Conservation (phyloP, 2,329 filamentous ascomycete genomes). For the Calonectria multiphialidica region DNA sequence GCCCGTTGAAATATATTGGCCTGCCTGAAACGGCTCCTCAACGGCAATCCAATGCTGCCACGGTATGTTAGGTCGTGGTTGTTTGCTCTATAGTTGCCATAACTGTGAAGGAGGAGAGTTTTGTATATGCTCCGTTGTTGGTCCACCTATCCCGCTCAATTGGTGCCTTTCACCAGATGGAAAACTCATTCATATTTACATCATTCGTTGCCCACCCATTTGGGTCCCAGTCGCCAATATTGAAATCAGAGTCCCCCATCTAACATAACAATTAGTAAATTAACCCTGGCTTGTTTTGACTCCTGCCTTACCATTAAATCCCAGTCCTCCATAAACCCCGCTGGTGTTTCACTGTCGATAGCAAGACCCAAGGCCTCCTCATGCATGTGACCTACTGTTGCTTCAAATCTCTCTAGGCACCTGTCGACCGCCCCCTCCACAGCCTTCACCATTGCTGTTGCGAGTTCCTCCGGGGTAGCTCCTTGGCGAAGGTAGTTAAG, state of each 20-base stretch:
- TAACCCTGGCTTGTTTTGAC: background rate
- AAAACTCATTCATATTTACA: background rate
- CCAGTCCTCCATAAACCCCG: conserved; percentile 37
- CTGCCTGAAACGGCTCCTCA: too few species aligned
- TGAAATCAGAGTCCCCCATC: conserved; percentile 13
- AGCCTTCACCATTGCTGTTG: conserved; percentile 49
- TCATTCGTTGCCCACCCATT: conserved; percentile 5
- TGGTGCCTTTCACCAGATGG: background rate
- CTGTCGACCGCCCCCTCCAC: conserved; percentile 51
- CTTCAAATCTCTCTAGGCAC: conserved; percentile 50
- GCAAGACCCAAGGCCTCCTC: background rate
- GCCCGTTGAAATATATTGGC: too few species aligned
- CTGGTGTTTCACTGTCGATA: background rate
- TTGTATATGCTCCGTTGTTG: background rate
- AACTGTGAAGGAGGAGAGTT: too few species aligned
- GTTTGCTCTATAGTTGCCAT: too few species aligned
- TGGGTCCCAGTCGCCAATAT: conserved; percentile 4
- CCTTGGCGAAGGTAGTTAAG: conserved; percentile 56
- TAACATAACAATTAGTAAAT: background rate
- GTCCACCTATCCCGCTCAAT: background rate
- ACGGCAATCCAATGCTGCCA: too few species aligned
- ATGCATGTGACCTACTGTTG: conserved; percentile 33
- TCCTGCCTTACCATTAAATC: conserved; percentile 38
- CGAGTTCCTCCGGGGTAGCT: conserved; percentile 48
- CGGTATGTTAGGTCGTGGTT: too few species aligned